Conservation (phyloP, 371 early-diverging fungal genomes). For the Apophysomyces trapeziformis region DNA sequence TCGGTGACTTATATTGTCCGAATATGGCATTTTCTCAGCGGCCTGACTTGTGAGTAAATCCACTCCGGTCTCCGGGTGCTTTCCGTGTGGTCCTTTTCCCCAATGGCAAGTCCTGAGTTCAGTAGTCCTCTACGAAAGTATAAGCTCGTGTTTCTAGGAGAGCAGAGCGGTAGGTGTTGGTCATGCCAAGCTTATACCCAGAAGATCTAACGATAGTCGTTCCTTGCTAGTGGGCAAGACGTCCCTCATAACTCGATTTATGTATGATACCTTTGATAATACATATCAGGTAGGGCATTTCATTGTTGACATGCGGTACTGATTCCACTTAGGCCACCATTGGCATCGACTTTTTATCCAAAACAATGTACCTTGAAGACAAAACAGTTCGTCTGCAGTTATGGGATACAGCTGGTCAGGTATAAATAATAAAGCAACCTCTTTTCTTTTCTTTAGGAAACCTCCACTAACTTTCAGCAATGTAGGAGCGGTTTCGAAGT, state of each 20-base stretch:
- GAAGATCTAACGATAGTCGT: neutral
- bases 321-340: constrained; percentile 88
- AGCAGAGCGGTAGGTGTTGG: constrained; percentile 83
- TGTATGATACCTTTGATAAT: constrained; percentile 98
- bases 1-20: too few species aligned
- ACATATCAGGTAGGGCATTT: constrained; percentile 83
- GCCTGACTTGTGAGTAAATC: too few species aligned
- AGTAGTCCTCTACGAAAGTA: constrained; percentile 82
- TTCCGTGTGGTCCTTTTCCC: constrained; percentile 12
- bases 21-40: too few species aligned
- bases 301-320: neutral
- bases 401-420: constrained; percentile 99
- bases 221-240: constrained; percentile 94
- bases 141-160: constrained; percentile 95
- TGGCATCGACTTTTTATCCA: constrained; percentile 99
- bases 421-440: constrained; percentile 32
- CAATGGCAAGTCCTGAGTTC: constrained; percentile 33
- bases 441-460: neutral
- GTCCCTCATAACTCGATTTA: constrained; percentile 97
- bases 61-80: neutral
- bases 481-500: constrained; percentile 90
- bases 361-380: constrained; percentile 98
- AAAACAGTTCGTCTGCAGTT: constrained; percentile 97
- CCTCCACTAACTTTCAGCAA: neutral
- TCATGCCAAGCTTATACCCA: neutral